Base-by-base conservation (phyloP, 2,329 filamentous ascomycete genomes). In the Colletotrichum euphorbiae region DNA sequence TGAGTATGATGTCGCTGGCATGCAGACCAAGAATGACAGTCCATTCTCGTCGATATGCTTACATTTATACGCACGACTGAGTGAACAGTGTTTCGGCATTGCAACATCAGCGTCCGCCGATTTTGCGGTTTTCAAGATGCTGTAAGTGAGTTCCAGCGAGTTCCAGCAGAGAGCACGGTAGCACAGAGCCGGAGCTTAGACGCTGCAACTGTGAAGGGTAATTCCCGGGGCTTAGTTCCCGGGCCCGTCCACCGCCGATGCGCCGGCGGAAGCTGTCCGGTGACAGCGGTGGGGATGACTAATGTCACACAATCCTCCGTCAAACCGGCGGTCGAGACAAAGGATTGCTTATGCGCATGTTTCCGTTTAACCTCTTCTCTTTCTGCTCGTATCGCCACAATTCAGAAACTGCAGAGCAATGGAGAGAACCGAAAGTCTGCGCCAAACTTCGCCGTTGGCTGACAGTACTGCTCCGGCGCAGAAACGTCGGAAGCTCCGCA, bases 401-500 rank as follows among this genome's bases (percentile, higher is more conserved):
- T 15, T 15, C 4, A 48, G 4, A 8, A 7, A 36, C 12, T 38
- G 6, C 24, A 24, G 31, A 11, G 31, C 17, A 13, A 59, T 45
- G 54, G 62, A 54, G 19, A 17, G 52, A 21, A 38, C 33, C 19
- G 33, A 13, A 17, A 15, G 11, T 3, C 42, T 6, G 11, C n/a
- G n/a, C 8, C 55, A 17, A 31, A n/a, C 11, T 4, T 24, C 12
- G 28, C 60, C 12, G 6, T 19, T 21, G 4, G 19, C 19, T 4
- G 60, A 58, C 15, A n/a, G 13, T 15, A 15, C 28, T 12, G 43
- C 19, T 11, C 60, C 60, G 15, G 21, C 52, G 9, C 43, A 40
- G 12, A 69, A 69, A 15, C 55, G 67, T 13, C 48, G 67, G 38
- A 69, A 67, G 40, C 36, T 69, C 21, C 62, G 67, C 33, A 69